Conservation (phyloP, 768 basidiomycete genomes). For the Kwoniella pini region DNA sequence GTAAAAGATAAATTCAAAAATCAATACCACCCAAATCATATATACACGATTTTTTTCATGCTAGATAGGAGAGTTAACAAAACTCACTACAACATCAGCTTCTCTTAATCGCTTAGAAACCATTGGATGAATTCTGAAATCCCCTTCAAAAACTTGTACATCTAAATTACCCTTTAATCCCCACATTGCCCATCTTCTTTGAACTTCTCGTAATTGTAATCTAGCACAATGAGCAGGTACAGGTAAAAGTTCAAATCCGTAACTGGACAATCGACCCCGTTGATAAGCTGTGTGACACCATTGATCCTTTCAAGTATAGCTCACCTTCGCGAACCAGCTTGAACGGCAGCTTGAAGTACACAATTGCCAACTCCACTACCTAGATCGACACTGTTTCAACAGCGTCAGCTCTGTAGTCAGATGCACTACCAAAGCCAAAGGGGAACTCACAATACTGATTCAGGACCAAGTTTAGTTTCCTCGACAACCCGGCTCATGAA, state of each 20-base stretch:
- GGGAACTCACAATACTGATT: conserved; percentile 64
- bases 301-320: not conserved
- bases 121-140: conserved; percentile 72
- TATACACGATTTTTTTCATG: not conserved
- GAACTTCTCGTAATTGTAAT: conserved; percentile 72
- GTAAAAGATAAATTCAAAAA: not conserved
- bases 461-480: conserved; percentile 62
- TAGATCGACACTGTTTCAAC: conserved; percentile 63
- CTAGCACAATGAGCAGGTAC: conserved; percentile 78
- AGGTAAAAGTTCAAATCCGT: conserved; percentile 76
- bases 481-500: conserved; percentile 67
- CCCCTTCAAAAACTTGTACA: conserved; percentile 77
- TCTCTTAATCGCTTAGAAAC: conserved; percentile 70
- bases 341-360: conserved; percentile 74
- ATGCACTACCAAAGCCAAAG: not conserved
- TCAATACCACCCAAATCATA: not conserved
- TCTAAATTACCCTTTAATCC: conserved; percentile 69
- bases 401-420: not conserved
- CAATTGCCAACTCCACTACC: conserved; percentile 87
- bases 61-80: not conserved
- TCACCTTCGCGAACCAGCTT: conserved; percentile 56
- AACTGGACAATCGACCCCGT: conserved; percentile 58
- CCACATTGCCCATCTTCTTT: conserved; percentile 85
- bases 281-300: not conserved
- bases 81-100: conserved; percentile 83